Conservation (phyloP, 441 rosid species). For the Euphorbia schlechtendalii region DNA sequence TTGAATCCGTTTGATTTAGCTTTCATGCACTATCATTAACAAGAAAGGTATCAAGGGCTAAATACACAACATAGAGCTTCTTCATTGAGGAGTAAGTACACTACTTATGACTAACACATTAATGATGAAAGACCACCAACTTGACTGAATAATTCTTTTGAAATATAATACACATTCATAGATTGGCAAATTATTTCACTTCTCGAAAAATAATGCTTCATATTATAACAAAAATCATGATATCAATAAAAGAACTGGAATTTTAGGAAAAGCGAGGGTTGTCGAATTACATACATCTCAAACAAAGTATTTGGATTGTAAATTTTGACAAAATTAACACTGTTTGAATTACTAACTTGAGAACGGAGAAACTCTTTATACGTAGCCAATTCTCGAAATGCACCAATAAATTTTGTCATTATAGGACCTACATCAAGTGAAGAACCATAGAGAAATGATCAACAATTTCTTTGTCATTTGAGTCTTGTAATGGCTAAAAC, state of each 20-base stretch:
- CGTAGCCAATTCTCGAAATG: slow-evolving; percentile 73
- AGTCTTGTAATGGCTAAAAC: not conserved
- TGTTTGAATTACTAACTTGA: slow-evolving; percentile 48
- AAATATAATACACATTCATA: not conserved
- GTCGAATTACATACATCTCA: not conserved
- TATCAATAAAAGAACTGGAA: not conserved
- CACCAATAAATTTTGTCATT: slow-evolving; percentile 64
- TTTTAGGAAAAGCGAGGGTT: not conserved
- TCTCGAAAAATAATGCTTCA: not conserved
- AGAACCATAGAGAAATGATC: slow-evolving; percentile 15
- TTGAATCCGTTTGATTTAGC: not conserved
- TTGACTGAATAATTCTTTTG: not conserved
- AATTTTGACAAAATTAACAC: not conserved
- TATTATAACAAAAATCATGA: not conserved
- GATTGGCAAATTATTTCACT: not conserved
- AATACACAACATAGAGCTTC: not conserved
- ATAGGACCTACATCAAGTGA: slow-evolving; percentile 59
- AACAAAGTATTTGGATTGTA: not conserved
- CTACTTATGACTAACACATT: not conserved
- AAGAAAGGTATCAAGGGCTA: not conserved
- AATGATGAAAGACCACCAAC: not conserved
- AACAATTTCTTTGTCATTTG: not conserved
- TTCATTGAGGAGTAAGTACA: not conserved
- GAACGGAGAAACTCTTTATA: slow-evolving; percentile 85
- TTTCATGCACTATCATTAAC: slow-evolving; percentile 4